These are phyloP conservation scores for Thalassiosira hispida DNA, from an alignment of 352 stramenopile genomes.

Conservation along the genomic window DNA sequence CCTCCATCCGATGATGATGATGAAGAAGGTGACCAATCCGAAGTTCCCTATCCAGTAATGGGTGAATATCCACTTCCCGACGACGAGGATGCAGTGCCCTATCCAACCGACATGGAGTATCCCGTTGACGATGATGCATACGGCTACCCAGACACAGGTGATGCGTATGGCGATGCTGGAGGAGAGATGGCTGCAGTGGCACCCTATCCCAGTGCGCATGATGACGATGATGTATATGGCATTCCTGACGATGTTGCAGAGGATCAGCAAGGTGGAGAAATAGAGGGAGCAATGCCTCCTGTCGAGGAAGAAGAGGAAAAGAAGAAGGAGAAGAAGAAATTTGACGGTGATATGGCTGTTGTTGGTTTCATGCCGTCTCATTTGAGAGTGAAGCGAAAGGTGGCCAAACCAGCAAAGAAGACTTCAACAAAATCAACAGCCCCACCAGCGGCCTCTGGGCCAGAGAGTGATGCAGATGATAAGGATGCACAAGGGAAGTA, in stretches of 20 bases:
- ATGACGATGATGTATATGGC: slow-evolving; percentile 9
- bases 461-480: not conserved
- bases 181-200: slow-evolving; percentile 37
- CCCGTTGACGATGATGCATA: slow-evolving; percentile 47
- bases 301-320: slow-evolving; percentile 54
- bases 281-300: slow-evolving; percentile 2
- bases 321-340: slow-evolving; percentile 63
- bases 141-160: slow-evolving; percentile 43
- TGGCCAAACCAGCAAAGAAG: slow-evolving; percentile 4
- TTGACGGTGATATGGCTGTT: slow-evolving; percentile 73
- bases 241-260: not conserved
- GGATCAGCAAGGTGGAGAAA: not conserved
- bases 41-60: slow-evolving; percentile 11
- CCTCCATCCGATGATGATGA: slow-evolving; percentile 12
- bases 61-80: slow-evolving; percentile 19
- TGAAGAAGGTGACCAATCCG: slow-evolving; percentile 1
- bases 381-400: slow-evolving; percentile 52
- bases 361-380: slow-evolving; percentile 76
- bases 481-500: slow-evolving; percentile 3
- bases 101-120: slow-evolving; percentile 54
- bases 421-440: slow-evolving; percentile 2
- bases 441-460: not conserved
- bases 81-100: slow-evolving; percentile 27
- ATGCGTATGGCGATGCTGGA: slow-evolving; percentile 23
- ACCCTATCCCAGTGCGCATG: slow-evolving; percentile 39